Conservation (phyloP, 2,329 filamentous ascomycete species). For the Mycosphaerella sp. region DNA sequence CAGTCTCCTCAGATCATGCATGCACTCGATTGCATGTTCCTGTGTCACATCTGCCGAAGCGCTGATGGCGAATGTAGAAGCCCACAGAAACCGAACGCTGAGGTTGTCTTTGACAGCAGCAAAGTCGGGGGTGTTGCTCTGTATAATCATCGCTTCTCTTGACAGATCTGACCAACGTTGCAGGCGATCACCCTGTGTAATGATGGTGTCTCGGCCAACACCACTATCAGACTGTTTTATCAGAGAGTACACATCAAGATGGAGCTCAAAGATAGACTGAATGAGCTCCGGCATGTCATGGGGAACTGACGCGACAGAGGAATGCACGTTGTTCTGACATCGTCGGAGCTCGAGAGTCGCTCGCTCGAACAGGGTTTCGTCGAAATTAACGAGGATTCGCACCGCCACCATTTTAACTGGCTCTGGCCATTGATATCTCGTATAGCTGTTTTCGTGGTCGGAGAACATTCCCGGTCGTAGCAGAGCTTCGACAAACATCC, state of each 20-base stretch:
- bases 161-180: constrained; percentile 55
- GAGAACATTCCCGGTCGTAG: constrained; percentile 38
- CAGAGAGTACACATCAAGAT: constrained; percentile 59
- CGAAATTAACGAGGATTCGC: constrained; percentile 48
- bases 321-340: neutral
- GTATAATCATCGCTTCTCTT: constrained; percentile 46
- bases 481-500: constrained; percentile 48
- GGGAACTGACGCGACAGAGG: constrained; percentile 25
- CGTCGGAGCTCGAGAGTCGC: constrained; percentile 12
- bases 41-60: constrained; percentile 51
- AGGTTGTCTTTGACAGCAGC: constrained; percentile 36
- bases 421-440: constrained; percentile 49
- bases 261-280: constrained; percentile 59
- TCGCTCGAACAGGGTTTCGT: constrained; percentile 46
- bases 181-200: constrained; percentile 52
- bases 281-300: constrained; percentile 45
- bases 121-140: constrained; percentile 21
- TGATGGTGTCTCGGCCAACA: constrained; percentile 46
- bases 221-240: constrained; percentile 56
- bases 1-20: constrained; percentile 55
- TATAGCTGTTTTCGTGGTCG: constrained; percentile 39
- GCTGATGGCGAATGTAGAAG: constrained; percentile 56
- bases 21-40: constrained; percentile 55
- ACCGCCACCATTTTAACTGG: constrained; percentile 50
- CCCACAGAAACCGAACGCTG: constrained; percentile 58